A percentile compares a stretch with the other conserved stretches of the same genome.
These are phyloP conservation scores for Botrytis porri DNA, from an alignment of 2,329 filamentous ascomycete species.

Conservation along the genomic window DNA sequence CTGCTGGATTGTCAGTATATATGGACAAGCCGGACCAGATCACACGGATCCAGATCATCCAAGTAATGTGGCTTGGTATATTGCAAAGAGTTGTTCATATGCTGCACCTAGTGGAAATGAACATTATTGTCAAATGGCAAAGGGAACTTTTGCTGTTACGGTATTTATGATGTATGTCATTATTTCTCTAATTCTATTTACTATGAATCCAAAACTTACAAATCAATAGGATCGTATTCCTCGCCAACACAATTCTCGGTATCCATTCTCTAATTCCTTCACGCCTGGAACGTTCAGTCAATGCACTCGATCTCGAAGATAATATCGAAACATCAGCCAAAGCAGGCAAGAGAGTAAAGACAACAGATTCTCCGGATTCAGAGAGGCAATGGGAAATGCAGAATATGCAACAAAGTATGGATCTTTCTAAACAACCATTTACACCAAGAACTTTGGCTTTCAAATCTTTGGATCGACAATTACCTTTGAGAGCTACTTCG, in stretches of 20 bases:
- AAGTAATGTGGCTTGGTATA: slow-evolving; percentile 69
- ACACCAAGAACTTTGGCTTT: slow-evolving; percentile 68
- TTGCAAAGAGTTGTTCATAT: slow-evolving; percentile 65
- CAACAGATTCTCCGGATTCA: slow-evolving; percentile 40
- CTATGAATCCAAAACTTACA: neutral
- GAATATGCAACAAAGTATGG: slow-evolving; percentile 43
- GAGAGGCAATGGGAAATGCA: slow-evolving; percentile 58
- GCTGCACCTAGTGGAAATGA: slow-evolving; percentile 53
- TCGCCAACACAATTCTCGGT: slow-evolving; percentile 56
- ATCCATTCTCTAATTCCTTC: slow-evolving; percentile 52
- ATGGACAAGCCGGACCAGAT: slow-evolving; percentile 72
- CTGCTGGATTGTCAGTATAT: slow-evolving; percentile 64
- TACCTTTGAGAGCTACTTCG: slow-evolving; percentile 47
- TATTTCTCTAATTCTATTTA: neutral
- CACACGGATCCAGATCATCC: slow-evolving; percentile 62
- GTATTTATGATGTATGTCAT: slow-evolving; percentile 64
- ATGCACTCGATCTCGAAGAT: slow-evolving; percentile 53
- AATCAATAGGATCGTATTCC: slow-evolving; percentile 53
- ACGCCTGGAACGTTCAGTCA: slow-evolving; percentile 42
- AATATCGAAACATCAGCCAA: slow-evolving; percentile 23
- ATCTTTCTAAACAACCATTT: slow-evolving; percentile 49
- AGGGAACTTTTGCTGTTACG: slow-evolving; percentile 62
- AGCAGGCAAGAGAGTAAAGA: slow-evolving; percentile 26
- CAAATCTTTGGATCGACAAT: slow-evolving; percentile 57
- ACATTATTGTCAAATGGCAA: slow-evolving; percentile 64